These are phyloP conservation scores for Fistulinella prunicolor DNA, from an alignment of 768 basidiomycete genomes.

Conservation along the genomic window DNA sequence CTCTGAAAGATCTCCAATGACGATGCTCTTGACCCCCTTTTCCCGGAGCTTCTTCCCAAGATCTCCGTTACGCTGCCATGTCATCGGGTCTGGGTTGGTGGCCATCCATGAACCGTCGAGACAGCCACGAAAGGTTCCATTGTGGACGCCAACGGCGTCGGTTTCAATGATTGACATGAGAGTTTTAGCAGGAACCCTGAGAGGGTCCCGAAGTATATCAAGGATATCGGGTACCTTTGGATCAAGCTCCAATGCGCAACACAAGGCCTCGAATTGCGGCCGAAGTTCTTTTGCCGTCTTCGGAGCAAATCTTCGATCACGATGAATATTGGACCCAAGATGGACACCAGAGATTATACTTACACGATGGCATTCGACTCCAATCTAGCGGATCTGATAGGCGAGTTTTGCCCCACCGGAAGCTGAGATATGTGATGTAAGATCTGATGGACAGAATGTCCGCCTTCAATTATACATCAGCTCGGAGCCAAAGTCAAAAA, in stretches of 20 bases:
- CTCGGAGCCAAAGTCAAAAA: not conserved
- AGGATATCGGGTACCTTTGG: slow-evolving; percentile 49
- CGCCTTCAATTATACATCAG: slow-evolving; percentile 39
- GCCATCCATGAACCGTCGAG: slow-evolving; percentile 59
- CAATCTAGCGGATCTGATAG: slow-evolving; percentile 62
- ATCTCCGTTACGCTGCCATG: slow-evolving; percentile 63
- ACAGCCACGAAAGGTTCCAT: slow-evolving; percentile 68
- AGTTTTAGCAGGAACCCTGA: slow-evolving; percentile 41
- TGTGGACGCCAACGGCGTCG: slow-evolving; percentile 46
- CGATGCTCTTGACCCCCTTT: slow-evolving; percentile 59
- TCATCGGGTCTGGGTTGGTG: slow-evolving; percentile 53
- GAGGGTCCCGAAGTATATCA: slow-evolving; percentile 45
- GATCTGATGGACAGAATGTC: slow-evolving; percentile 71
- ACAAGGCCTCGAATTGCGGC: slow-evolving; percentile 62
- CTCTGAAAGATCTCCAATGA: slow-evolving; percentile 63
- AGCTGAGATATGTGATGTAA: slow-evolving; percentile 66
- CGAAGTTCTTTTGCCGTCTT: slow-evolving; percentile 57
- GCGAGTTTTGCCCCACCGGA: slow-evolving; percentile 51
- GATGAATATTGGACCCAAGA: not conserved
- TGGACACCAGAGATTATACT: slow-evolving; percentile 16
- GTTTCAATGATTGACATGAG: slow-evolving; percentile 60
- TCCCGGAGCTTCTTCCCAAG: slow-evolving; percentile 51
- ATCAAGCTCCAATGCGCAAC: slow-evolving; percentile 52
- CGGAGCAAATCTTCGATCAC: slow-evolving; percentile 43
- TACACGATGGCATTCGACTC: slow-evolving; percentile 76